These are phyloP conservation scores for Cyclospora cayetanensis DNA, from an alignment of 169 alveolate genomes.

Conservation along the genomic window DNA sequence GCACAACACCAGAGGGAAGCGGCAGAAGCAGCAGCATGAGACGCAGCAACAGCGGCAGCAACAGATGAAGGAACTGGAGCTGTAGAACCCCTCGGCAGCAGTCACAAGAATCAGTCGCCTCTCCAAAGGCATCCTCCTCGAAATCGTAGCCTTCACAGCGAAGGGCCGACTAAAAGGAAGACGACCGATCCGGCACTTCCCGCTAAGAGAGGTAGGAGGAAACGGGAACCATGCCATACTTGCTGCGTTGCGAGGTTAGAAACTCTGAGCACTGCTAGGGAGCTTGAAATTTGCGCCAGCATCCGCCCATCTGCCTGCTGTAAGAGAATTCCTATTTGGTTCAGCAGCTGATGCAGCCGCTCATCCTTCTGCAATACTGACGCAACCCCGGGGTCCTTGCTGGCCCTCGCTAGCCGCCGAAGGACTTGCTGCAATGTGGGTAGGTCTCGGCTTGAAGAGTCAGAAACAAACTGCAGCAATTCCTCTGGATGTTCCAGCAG, in stretches of 20 bases:
- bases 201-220: background rate
- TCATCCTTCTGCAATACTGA: constrained; percentile 1
- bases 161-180: too few species aligned
- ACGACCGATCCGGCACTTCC: background rate
- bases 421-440: background rate
- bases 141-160: background rate
- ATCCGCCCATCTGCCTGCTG: background rate
- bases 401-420: constrained; percentile 6
- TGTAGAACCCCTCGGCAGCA: too few species aligned
- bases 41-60: background rate
- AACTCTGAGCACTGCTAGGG: background rate
- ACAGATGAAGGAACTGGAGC: background rate
- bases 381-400: constrained; percentile 12
- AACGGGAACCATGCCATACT: too few species aligned
- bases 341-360: constrained; percentile 31
- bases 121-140: background rate
- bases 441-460: background rate
- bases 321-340: background rate
- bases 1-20: background rate
- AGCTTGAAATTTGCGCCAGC: background rate
- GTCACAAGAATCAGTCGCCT: too few species aligned
- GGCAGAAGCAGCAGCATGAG: background rate
- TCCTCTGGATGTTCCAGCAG: background rate
- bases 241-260: background rate
- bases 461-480: background rate